A percentile compares a stretch with the other conserved stretches of the same genome.
Evolutionary conservation across 139 green algal species (phyloP).

Genomic region (Picochlorum sp.): DNA sequence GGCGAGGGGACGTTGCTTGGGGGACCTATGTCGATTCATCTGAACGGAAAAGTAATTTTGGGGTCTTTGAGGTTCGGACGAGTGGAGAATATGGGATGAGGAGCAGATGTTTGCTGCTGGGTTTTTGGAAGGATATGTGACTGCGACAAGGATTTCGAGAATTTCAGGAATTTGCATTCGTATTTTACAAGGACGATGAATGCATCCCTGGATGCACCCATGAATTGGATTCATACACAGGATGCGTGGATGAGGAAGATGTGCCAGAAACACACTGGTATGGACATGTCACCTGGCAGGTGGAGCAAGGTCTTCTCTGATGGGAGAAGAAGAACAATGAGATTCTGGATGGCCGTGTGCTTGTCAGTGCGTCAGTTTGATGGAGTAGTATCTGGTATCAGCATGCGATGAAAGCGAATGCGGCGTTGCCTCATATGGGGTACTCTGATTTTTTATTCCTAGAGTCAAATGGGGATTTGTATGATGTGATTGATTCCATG

Average conservation of each 20-base stretch:
- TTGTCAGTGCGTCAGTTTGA: constrained; percentile 52
- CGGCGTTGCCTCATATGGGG: constrained; percentile 15
- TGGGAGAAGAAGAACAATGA: not conserved
- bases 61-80: constrained; percentile 39
- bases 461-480: constrained; percentile 51
- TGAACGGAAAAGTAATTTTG: constrained; percentile 44
- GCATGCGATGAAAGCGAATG: not conserved
- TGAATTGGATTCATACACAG: constrained; percentile 41
- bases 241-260: constrained; percentile 33
- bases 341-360: constrained; percentile 35
- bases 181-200: constrained; percentile 35
- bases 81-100: constrained; percentile 3
- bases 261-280: constrained; percentile 2
- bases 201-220: constrained; percentile 20
- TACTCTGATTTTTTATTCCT: constrained; percentile 51
- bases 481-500: constrained; percentile 26
- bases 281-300: not conserved
- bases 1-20: constrained; percentile 17
- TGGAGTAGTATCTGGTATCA: constrained; percentile 50
- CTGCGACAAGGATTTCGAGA: constrained; percentile 46
- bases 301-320: not conserved
- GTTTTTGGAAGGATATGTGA: constrained; percentile 53
- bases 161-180: constrained; percentile 43
- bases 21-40: constrained; percentile 36
- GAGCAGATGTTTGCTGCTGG: constrained; percentile 40